Conservation (phyloP, 306 rosid species). For the Senna siamea region DNA sequence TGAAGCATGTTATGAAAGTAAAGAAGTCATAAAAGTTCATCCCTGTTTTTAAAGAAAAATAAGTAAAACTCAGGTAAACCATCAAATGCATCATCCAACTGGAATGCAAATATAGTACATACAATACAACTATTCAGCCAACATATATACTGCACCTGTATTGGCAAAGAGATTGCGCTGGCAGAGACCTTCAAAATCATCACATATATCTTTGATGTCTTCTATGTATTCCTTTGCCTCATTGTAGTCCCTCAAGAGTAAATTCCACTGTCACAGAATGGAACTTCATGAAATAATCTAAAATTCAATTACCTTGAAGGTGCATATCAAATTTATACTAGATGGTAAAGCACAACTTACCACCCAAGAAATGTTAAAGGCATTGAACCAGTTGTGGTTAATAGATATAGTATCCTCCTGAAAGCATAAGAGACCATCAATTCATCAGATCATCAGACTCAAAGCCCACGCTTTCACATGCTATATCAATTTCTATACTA, state of each 20-base stretch:
- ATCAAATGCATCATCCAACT: conserved; percentile 14
- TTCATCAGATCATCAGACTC: conserved; percentile 19
- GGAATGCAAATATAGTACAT: conserved; percentile 13
- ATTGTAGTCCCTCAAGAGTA: conserved; percentile 75
- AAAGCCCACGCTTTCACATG: not conserved
- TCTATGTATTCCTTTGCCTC: conserved; percentile 94
- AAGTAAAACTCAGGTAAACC: conserved; percentile 21
- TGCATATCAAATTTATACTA: conserved; percentile 33
- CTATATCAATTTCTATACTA: not conserved
- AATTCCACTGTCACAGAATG: conserved; percentile 71
- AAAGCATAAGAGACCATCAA: conserved; percentile 44
- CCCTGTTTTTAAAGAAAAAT: conserved; percentile 60
- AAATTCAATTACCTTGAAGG: conserved; percentile 28
- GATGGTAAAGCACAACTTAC: conserved; percentile 52
- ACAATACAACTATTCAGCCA: not conserved
- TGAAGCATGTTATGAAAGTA: conserved; percentile 56
- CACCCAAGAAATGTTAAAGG: conserved; percentile 81
- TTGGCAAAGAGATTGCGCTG: conserved; percentile 95
- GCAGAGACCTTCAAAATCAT: conserved; percentile 92
- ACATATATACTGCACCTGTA: conserved; percentile 52
- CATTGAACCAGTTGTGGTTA: conserved; percentile 97
- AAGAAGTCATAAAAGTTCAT: conserved; percentile 87
- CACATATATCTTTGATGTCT: conserved; percentile 89
- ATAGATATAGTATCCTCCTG: conserved; percentile 96
- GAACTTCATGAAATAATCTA: conserved; percentile 34